Base-by-base conservation (phyloP, 2,329 filamentous ascomycete genomes). In the Colletotrichum limetticola region DNA sequence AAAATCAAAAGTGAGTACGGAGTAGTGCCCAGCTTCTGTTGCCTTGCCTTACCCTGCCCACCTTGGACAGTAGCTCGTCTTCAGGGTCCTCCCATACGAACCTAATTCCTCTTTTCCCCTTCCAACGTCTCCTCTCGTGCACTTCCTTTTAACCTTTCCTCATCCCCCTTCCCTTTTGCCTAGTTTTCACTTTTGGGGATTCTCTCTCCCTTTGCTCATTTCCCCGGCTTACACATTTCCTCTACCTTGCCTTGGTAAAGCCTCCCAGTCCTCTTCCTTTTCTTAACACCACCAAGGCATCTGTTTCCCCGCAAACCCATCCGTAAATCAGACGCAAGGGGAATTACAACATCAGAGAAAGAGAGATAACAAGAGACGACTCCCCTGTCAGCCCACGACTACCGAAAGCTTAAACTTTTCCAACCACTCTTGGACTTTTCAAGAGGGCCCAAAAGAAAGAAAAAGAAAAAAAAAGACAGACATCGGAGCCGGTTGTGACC, bases 11-110 rank as follows among this genome's bases (percentile, higher is more conserved):
- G 30, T 32, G 30, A 32, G 30, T 32, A 32, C 30, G 30, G 30
- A 32, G 30, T 32, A 32, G 9, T 58, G 42, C 42, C 42, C 42
- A 49, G 42, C 42, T 49, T n/a, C 59, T 58, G 30, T 32, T 46
- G 53, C 35, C 37, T 57, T 66, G 65, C 16, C 61, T 63, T 24
- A 16, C 68, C 68, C 67, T 32, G 16, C 57, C 35, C 60, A 55
- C 28, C 69, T 71, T 71, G 32, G 32, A 35, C 30, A 32, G 30
- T 35, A 66, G 65, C 46, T 53, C 16, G 62, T 63, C 66, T 69
- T 69, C 70, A 64, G 66, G 70, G 70, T 49, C 42, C 46, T 65
- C 66, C 62, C 70, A 64, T 72, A 69, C 55, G 70, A 72, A 72
- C 66, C 70, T 60, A 70, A 71, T 71, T 58, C 68, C 28, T 71